Evolutionary conservation across 345 rosid genomes (phyloP).

Genomic region (Populus davidiana): DNA sequence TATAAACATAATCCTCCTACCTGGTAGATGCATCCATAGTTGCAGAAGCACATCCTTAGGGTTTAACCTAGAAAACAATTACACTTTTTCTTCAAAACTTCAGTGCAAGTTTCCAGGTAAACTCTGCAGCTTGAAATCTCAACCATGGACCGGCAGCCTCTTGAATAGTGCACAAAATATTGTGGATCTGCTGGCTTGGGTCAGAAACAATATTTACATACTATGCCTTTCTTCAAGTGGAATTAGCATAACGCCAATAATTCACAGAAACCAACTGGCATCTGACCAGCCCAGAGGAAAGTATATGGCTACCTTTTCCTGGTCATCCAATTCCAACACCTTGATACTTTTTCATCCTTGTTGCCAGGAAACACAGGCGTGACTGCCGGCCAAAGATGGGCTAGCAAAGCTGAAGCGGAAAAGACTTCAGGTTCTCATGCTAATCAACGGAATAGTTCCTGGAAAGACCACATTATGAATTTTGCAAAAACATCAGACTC

Average conservation of each 20-base stretch:
- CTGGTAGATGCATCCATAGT: not conserved
- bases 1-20: not conserved
- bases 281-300: not conserved
- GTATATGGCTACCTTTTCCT: not conserved
- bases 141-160: not conserved
- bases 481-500: slow-evolving; percentile 78
- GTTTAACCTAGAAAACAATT: not conserved
- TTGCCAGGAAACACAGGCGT: not conserved
- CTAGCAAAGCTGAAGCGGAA: not conserved
- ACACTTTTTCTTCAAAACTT: not conserved
- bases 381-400: not conserved
- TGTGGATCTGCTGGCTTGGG: not conserved
- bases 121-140: not conserved
- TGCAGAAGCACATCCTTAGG: not conserved
- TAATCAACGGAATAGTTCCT: slow-evolving; percentile 54
- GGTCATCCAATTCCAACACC: not conserved
- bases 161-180: not conserved
- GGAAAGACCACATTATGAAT: slow-evolving; percentile 97
- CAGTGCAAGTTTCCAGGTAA: not conserved
- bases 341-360: not conserved
- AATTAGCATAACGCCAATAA: not conserved
- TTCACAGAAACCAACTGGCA: slow-evolving; percentile 7
- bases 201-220: not conserved
- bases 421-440: not conserved
- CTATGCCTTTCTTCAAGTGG: not conserved